Evolutionary conservation across 352 stramenopile genomes (phyloP).

Genomic region (Blastocystis sp.): DNA sequence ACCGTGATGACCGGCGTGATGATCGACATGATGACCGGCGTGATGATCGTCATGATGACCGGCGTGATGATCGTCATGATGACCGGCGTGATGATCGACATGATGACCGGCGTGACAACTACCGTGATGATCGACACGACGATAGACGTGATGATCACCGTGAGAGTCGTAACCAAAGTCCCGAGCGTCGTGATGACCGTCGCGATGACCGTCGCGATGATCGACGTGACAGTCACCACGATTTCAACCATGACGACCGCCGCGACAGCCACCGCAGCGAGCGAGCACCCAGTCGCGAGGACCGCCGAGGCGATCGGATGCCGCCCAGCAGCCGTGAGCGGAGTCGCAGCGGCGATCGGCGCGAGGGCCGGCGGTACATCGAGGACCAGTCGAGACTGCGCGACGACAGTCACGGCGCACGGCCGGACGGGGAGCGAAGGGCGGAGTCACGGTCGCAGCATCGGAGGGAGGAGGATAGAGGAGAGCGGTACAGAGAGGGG

Average conservation of each 20-base stretch:
- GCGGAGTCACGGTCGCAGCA: too few relatives aligned
- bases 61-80: background rate
- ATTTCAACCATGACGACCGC: background rate
- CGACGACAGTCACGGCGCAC: too few relatives aligned
- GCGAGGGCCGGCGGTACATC: too few relatives aligned
- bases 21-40: background rate
- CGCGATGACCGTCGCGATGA: background rate
- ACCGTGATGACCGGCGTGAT: background rate
- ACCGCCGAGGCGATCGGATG: background rate
- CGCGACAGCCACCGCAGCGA: background rate
- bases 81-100: background rate
- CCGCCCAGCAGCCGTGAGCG: background rate
- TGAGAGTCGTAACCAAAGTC: background rate
- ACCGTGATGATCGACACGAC: background rate
- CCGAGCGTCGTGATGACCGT: background rate
- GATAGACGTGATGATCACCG: background rate
- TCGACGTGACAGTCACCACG: background rate
- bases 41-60: background rate
- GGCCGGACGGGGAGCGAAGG: too few relatives aligned
- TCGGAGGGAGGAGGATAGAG: too few relatives aligned
- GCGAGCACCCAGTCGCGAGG: background rate
- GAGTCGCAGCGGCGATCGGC: background rate
- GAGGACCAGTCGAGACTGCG: too few relatives aligned
- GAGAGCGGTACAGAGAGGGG: too few relatives aligned
- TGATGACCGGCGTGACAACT: background rate